Evolutionary conservation across 371 early-diverging fungal genomes (phyloP).

Genomic region (Mortierella sp.): DNA sequence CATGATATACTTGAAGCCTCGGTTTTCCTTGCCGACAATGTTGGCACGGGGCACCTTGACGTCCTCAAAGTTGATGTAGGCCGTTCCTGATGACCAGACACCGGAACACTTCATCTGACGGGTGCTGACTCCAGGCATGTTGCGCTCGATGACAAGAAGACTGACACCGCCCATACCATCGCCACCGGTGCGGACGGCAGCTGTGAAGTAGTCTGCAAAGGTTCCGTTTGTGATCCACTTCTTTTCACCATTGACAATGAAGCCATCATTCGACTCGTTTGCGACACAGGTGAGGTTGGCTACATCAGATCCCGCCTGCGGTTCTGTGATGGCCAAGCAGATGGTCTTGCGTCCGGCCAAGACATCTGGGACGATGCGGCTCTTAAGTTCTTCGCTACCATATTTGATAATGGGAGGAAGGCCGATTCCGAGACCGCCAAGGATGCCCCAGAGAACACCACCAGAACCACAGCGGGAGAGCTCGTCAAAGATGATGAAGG

Average conservation of each 20-base stretch:
- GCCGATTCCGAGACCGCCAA: slow-evolving; percentile 78
- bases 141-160: slow-evolving; percentile 81
- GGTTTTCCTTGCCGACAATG: slow-evolving; percentile 87
- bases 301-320: slow-evolving; percentile 83
- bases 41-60: slow-evolving; percentile 88
- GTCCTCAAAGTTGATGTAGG: slow-evolving; percentile 84
- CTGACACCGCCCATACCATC: slow-evolving; percentile 88
- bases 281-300: slow-evolving; percentile 82
- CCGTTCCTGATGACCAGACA: slow-evolving; percentile 86
- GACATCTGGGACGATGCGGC: slow-evolving; percentile 77
- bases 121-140: slow-evolving; percentile 85
- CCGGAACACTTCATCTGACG: slow-evolving; percentile 84
- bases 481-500: slow-evolving; percentile 83
- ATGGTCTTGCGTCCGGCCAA: slow-evolving; percentile 82
- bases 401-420: slow-evolving; percentile 87
- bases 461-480: slow-evolving; percentile 87
- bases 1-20: slow-evolving; percentile 87
- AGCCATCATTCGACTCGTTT: slow-evolving; percentile 80
- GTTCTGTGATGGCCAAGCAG: slow-evolving; percentile 80
- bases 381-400: slow-evolving; percentile 75
- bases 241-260: slow-evolving; percentile 88
- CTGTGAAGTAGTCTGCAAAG: slow-evolving; percentile 80
- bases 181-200: slow-evolving; percentile 81
- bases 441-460: slow-evolving; percentile 86
- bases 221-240: slow-evolving; percentile 91